phyloP scores from a whole-genome alignment of 768 basidiomycete species.

The Pleurotus sapidus region DNA sequence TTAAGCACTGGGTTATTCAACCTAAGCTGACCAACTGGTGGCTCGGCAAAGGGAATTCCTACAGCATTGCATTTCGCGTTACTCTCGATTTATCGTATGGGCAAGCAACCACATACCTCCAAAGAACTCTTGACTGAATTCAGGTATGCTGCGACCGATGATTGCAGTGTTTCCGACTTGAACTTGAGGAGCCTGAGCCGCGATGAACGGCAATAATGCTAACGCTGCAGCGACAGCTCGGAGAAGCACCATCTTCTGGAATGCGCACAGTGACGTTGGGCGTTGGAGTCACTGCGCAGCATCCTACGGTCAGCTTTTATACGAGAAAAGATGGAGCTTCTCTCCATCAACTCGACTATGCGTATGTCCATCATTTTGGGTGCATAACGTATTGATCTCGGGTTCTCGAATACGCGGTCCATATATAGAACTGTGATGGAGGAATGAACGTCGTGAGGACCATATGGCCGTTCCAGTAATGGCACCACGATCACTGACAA shows the following conservation, averaged over 20 bases:
- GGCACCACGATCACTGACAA: too few species aligned
- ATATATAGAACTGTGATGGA: too few species aligned
- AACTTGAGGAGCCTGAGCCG: constrained; percentile 29
- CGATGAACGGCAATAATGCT: not conserved
- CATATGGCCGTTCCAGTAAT: too few species aligned
- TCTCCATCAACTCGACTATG: too few species aligned
- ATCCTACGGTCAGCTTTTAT: too few species aligned
- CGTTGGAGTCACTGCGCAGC: too few species aligned
- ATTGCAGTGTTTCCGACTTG: constrained; percentile 36
- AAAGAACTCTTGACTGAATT: constrained; percentile 41
- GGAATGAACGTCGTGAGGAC: too few species aligned
- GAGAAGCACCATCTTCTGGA: not conserved
- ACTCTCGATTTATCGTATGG: not conserved
- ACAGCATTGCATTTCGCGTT: constrained; percentile 7
- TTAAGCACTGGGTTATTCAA: constrained; percentile 45
- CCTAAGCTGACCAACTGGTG: constrained; percentile 46
- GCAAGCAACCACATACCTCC: constrained; percentile 28
- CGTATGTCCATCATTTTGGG: too few species aligned
- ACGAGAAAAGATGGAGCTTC: too few species aligned
- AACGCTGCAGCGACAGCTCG: not conserved
- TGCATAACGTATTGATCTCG: too few species aligned
- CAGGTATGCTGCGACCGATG: constrained; percentile 30
- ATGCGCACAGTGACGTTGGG: too few species aligned
- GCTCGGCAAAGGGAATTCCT: constrained; percentile 55
- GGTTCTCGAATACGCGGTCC: too few species aligned